Evolutionary conservation across 371 early-diverging fungal genomes (phyloP), one percentile per base, ranked within the genome.

Genomic region (Mucor circinelloides): DNA sequence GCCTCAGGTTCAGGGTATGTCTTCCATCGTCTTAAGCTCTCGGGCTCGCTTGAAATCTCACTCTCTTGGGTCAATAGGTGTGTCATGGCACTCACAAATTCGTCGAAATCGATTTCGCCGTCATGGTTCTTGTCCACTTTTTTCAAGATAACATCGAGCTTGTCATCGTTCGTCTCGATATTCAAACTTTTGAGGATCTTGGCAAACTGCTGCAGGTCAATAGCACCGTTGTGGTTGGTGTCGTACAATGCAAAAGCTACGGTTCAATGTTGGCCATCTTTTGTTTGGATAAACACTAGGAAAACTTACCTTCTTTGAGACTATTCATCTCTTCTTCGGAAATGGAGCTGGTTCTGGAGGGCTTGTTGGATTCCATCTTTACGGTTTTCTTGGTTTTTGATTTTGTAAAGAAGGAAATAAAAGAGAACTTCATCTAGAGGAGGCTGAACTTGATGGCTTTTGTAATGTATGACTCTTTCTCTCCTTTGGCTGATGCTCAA

Each of bases 51-150:
- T 13, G 48, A 60, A 7, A 56, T 31, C 23, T 57, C 57, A 23
- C 25, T 30, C 17, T 19, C 57, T 19, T 27, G 34, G 15, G 31
- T 57, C 6, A 54, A 19, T 58, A 69, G 46, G 61, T 60, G n/a
- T 13, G 67, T 68, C 83, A 94, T 91, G 44, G 92, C 80, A 30
- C 73, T 78, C 7, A 92, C 77, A 78, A 94, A 94, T 65, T 91
- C 93, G 34, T 91, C 82, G 66, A 93, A 86, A 71, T 84, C 84
- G 40, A 91, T 82, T 8, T 72, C 76, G 32, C 82, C 80, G 42
- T 76, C 76, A 6, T 77, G 76, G n/a, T 78, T 83, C 7, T 58
- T 65, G n/a, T 72, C 69, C 1, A 61, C 50, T 40, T 56, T 44
- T 9, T 61, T 27, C 10, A 72, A 40, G n/a, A 68, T 36, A 1